Conservation (phyloP, 73 alveolate species). For the Paramecium bursaria region DNA sequence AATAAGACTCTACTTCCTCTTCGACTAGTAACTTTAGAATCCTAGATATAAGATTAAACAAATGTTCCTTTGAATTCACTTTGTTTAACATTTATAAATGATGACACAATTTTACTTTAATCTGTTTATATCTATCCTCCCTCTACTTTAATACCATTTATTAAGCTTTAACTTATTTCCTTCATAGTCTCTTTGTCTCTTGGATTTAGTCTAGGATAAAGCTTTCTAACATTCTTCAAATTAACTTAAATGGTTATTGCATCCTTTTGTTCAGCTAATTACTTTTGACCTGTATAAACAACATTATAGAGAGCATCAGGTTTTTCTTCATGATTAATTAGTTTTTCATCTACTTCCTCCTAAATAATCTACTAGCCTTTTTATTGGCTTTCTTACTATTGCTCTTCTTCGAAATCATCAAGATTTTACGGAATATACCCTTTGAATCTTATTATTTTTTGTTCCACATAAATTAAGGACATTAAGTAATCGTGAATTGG, state of each 20-base stretch:
- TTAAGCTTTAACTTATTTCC: slow-evolving; percentile 13
- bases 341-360: slow-evolving; percentile 5
- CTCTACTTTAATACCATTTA: slow-evolving; percentile 9
- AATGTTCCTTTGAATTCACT: too few species aligned
- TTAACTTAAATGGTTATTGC: slow-evolving; percentile 4
- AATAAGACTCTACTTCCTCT: too few species aligned
- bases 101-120: slow-evolving; percentile 29
- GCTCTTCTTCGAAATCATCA: neutral
- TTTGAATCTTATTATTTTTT: neutral
- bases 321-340: slow-evolving; percentile 4
- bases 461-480: slow-evolving; percentile 1
- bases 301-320: slow-evolving; percentile 17
- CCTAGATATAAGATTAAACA: too few species aligned
- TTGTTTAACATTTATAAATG: slow-evolving; percentile 21
- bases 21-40: too few species aligned
- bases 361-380: neutral
- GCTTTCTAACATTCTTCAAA: neutral
- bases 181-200: slow-evolving; percentile 7
- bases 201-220: slow-evolving; percentile 31
- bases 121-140: slow-evolving; percentile 4
- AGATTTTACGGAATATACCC: neutral
- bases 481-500: neutral
- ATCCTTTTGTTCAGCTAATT: neutral
- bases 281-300: slow-evolving; percentile 2
- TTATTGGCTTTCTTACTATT: neutral